Conservation (phyloP, 106 monocot genomes). For the Allium fistulosum region DNA sequence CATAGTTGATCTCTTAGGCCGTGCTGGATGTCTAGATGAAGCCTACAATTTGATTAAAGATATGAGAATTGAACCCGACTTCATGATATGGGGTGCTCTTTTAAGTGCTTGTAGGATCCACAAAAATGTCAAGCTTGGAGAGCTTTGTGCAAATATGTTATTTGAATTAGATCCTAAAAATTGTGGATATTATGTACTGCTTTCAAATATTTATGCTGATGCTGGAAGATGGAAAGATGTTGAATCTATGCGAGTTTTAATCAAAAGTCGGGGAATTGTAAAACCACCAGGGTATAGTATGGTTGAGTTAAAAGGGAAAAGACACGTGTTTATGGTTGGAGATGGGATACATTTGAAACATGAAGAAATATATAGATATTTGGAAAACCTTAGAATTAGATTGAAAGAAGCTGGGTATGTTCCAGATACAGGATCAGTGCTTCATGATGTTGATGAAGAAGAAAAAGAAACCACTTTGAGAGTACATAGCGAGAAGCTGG, state of each 20-base stretch:
- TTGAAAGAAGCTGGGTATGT: slow-evolving; percentile 69
- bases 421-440: slow-evolving; percentile 76
- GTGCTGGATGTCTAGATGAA: slow-evolving; percentile 60
- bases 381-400: slow-evolving; percentile 50
- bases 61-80: slow-evolving; percentile 75
- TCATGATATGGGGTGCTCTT: slow-evolving; percentile 72
- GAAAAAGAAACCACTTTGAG: slow-evolving; percentile 69
- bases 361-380: slow-evolving; percentile 56
- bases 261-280: slow-evolving; percentile 45
- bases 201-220: slow-evolving; percentile 86
- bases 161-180: slow-evolving; percentile 76
- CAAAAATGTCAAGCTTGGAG: slow-evolving; percentile 74
- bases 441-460: slow-evolving; percentile 85
- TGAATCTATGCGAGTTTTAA: slow-evolving; percentile 44
- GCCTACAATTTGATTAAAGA: slow-evolving; percentile 54
- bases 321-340: slow-evolving; percentile 70
- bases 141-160: slow-evolving; percentile 54
- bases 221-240: slow-evolving; percentile 80
- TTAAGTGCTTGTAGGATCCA: slow-evolving; percentile 68
- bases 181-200: slow-evolving; percentile 69
- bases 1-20: slow-evolving; percentile 85
- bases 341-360: slow-evolving; percentile 49
- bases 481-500: slow-evolving; percentile 89
- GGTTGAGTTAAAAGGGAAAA: slow-evolving; percentile 67
- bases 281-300: slow-evolving; percentile 80